Evolutionary conservation across 805 yeast species (phyloP).

Genomic region (Zygoascus flipseniorum): DNA sequence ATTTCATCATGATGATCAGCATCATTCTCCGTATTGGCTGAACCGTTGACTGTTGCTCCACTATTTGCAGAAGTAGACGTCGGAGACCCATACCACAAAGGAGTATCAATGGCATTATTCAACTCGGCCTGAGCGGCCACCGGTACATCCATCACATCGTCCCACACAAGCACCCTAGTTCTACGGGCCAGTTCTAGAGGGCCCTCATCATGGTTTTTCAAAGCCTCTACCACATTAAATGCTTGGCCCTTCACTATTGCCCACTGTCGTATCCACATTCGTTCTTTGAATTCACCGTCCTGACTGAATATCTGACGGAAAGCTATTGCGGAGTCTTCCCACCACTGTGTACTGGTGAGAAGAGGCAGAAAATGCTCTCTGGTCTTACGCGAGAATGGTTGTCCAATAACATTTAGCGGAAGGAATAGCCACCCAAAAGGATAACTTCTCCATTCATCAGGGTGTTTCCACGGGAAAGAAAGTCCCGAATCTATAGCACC

Average conservation of each 20-base stretch:
- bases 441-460: slow-evolving; percentile 72
- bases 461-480: slow-evolving; percentile 75
- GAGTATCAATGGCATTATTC: slow-evolving; percentile 38
- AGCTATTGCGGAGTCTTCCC: slow-evolving; percentile 50
- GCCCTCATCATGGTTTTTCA: slow-evolving; percentile 49
- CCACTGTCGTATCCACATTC: slow-evolving; percentile 62
- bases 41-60: neutral
- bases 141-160: slow-evolving; percentile 55
- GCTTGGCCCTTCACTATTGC: slow-evolving; percentile 73
- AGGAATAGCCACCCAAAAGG: slow-evolving; percentile 73
- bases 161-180: slow-evolving; percentile 48
- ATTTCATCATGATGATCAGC: neutral
- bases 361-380: slow-evolving; percentile 49
- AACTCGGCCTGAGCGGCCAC: slow-evolving; percentile 33
- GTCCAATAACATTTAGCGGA: slow-evolving; percentile 56
- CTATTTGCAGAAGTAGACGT: neutral
- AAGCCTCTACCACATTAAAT: slow-evolving; percentile 60
- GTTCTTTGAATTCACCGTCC: slow-evolving; percentile 53
- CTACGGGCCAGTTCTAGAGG: slow-evolving; percentile 59
- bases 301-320: slow-evolving; percentile 42
- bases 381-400: slow-evolving; percentile 52
- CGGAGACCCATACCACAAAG: slow-evolving; percentile 14
- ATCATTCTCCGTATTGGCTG: neutral
- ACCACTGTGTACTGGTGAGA: slow-evolving; percentile 56
- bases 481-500: slow-evolving; percentile 75